A percentile compares a stretch with the other conserved stretches of the same genome.
These are phyloP conservation scores for Lindgomyces ingoldianus DNA, from an alignment of 495 filamentous ascomycete species.

Conservation along the genomic window DNA sequence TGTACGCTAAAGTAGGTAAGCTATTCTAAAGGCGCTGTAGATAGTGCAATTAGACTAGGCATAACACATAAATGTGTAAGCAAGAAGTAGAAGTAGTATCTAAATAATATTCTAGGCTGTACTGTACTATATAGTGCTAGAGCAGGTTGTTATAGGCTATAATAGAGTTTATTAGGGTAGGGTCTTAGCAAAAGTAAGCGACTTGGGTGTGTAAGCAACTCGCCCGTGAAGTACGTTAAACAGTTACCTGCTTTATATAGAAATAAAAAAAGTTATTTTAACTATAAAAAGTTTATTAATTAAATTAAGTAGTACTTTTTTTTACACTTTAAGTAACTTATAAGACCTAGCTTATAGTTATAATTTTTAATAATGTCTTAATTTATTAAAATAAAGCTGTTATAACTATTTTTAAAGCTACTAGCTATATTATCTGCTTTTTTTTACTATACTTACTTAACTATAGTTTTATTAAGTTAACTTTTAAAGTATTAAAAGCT, in stretches of 20 bases:
- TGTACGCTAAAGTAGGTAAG: no score
- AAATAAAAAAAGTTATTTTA: constrained; percentile 2
- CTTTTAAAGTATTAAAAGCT: constrained; percentile 11
- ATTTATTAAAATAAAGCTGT: constrained; percentile 3
- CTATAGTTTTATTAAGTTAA: constrained; percentile 44
- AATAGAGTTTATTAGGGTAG: no score
- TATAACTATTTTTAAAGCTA: not conserved
- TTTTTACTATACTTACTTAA: constrained; percentile 30
- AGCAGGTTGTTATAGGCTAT: no score
- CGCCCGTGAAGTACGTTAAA: no score
- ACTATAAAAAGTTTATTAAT: constrained; percentile 7
- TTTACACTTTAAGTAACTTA: not conserved
- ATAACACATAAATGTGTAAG: no score
- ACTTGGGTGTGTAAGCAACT: no score
- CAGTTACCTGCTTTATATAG: constrained; percentile 12
- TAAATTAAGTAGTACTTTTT: not conserved
- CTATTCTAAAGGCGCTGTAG: no score
- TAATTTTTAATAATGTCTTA: constrained; percentile 8
- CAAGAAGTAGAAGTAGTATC: no score
- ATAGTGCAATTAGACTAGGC: no score
- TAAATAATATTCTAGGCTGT: no score
- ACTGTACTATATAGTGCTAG: no score
- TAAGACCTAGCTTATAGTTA: not conserved
- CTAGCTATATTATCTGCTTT: not conserved
- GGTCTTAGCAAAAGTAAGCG: no score